Evolutionary conservation across 352 stramenopile genomes (phyloP).

Genomic region (Globisporangium sylvaticum): DNA sequence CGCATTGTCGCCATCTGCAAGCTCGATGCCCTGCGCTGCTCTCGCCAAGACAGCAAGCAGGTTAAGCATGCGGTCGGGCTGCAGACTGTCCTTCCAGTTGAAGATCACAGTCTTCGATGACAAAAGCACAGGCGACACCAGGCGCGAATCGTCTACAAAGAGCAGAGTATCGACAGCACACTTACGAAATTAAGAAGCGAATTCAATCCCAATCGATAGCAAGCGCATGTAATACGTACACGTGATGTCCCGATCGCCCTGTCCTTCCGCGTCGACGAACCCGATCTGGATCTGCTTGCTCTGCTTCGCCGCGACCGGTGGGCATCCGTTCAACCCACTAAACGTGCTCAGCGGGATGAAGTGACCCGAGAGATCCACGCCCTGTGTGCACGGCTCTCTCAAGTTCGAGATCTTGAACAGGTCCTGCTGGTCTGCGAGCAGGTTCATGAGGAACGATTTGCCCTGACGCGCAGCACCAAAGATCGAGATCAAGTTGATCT

Average conservation of each 20-base stretch:
- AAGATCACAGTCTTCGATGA: slow-evolving; percentile 86
- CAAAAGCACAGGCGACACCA: slow-evolving; percentile 82
- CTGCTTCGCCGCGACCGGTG: slow-evolving; percentile 22
- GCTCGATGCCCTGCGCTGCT: slow-evolving; percentile 77
- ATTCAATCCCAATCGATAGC: no score
- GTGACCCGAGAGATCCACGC: slow-evolving; percentile 75
- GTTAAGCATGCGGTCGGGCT: slow-evolving; percentile 84
- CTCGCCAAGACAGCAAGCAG: slow-evolving; percentile 73
- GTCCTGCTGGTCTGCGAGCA: slow-evolving; percentile 82
- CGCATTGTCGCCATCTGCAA: slow-evolving; percentile 63
- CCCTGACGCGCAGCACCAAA: slow-evolving; percentile 81
- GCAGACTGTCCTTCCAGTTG: slow-evolving; percentile 88
- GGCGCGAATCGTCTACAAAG: slow-evolving; percentile 62
- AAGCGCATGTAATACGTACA: no score
- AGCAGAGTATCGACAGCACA: slow-evolving; percentile 3
- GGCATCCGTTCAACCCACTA: slow-evolving; percentile 66
- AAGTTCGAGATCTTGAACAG: slow-evolving; percentile 88
- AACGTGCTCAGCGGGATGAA: slow-evolving; percentile 70
- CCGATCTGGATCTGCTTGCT: slow-evolving; percentile 60
- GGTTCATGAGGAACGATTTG: slow-evolving; percentile 87
- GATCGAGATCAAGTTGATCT: slow-evolving; percentile 83
- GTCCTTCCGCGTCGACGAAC: slow-evolving; percentile 83
- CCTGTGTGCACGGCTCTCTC: slow-evolving; percentile 81
- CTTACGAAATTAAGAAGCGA: not conserved
- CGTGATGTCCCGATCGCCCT: slow-evolving; percentile 83